Conservation (phyloP, 352 stramenopile genomes). For the Phytophthora crassamura region DNA sequence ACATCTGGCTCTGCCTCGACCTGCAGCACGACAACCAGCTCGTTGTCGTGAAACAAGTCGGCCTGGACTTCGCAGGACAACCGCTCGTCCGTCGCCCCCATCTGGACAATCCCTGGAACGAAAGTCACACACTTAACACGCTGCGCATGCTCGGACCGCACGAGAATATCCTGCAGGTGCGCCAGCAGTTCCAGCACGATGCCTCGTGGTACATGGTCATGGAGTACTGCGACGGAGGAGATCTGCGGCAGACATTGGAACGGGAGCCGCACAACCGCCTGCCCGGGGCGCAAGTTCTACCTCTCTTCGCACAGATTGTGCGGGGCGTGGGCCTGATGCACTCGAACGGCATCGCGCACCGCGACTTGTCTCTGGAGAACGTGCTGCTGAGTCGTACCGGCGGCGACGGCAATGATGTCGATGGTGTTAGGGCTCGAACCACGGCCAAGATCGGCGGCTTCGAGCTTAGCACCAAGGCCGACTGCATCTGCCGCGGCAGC, state of each 20-base stretch:
- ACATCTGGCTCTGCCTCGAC: constrained; percentile 48
- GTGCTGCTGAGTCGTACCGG: constrained; percentile 10
- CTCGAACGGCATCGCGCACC: constrained; percentile 44
- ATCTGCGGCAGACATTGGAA: constrained; percentile 51
- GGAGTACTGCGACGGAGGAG: constrained; percentile 57
- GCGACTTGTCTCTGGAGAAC: constrained; percentile 67
- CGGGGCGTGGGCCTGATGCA: constrained; percentile 48
- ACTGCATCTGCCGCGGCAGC: not conserved
- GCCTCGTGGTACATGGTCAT: constrained; percentile 60
- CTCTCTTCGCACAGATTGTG: constrained; percentile 41
- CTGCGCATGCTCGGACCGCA: constrained; percentile 38
- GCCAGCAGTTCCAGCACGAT: constrained; percentile 50
- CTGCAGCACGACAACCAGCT: constrained; percentile 14
- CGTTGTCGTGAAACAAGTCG: constrained; percentile 49
- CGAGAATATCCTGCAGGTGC: constrained; percentile 52
- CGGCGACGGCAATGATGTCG: too few relatives aligned
- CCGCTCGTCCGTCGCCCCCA: constrained; percentile 21
- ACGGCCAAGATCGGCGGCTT: constrained; percentile 62
- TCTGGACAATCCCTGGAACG: constrained; percentile 55
- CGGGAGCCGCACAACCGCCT: constrained; percentile 27
- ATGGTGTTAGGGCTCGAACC: too few relatives aligned
- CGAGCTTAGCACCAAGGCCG: constrained; percentile 45
- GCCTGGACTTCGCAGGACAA: constrained; percentile 23
- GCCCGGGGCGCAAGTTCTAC: constrained; percentile 24
- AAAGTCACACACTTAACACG: constrained; percentile 34